Base-by-base conservation (phyloP, 495 filamentous ascomycete species). In the Penicillium antarcticum region DNA sequence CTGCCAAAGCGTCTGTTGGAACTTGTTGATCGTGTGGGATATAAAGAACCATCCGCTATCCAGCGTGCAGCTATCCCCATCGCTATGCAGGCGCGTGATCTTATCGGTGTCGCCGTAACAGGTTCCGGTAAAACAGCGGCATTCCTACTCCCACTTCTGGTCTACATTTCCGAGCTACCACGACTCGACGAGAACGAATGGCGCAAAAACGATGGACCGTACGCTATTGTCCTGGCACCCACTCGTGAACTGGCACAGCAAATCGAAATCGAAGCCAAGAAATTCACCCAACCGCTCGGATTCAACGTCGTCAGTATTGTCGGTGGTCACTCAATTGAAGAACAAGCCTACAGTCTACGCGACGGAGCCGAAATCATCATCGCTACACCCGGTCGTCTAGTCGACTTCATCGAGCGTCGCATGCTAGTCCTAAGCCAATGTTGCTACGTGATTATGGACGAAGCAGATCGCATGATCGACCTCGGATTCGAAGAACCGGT, bases 401-500 rank as follows among this genome's bases (percentile, higher is more conserved):
- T 97, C 23, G 94, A 99, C 72, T 97, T 90, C 67, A 91, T 99
- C 51, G 94, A 99, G 70, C 81, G 95, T 23, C 86, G 95, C 10
- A 82, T 97, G 10, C 75, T 97, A 0, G 94, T 99, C 6, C 83
- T 99, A 24, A 83, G 83, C 12, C 95, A 97, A 68, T 97, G 95
- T 65, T 97, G 92, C 75, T 99, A 99, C 72, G 84, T 97, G 43
- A 96, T 99, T 67, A 88, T 90, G 86, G 94, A 99, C 71, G 94
- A 99, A 82, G 94, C 94, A 42, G 94, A 99, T 73, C 85, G 94
- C 32, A 99, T 99, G 94, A 97, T 99, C 54, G 94, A 99, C 66
- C 82, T 97, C 53, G 94, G 94, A 43, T 97, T 99, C 67, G 95
- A 97, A 68, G 95, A 97, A 60, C 88, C 90, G 2, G 89, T 99